These are phyloP conservation scores for Saccharomycopsis selenospora DNA, from an alignment of 805 yeast genomes.

Conservation along the genomic window DNA sequence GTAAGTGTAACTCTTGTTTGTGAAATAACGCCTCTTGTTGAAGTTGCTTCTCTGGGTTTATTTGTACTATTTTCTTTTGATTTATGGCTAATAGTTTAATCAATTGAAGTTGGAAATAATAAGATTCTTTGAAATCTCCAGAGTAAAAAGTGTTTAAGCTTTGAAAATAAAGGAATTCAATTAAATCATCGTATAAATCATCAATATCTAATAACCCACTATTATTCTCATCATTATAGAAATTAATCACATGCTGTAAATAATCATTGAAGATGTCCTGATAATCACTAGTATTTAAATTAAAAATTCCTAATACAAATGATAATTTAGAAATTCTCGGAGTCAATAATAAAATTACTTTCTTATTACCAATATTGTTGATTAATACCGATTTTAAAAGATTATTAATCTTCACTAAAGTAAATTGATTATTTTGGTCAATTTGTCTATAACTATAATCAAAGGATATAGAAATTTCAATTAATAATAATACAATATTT, in stretches of 20 bases:
- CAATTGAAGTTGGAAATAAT: constrained; percentile 6
- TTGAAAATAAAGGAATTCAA: constrained; percentile 9
- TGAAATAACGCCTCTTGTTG: not conserved
- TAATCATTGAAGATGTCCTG: not conserved
- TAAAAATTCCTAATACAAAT: not conserved
- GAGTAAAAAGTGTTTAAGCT: constrained; percentile 3
- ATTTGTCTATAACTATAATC: not conserved
- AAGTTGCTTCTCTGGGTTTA: not conserved
- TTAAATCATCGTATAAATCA: constrained; percentile 15
- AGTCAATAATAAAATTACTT: not conserved
- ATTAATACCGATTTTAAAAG: not conserved
- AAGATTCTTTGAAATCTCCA: constrained; percentile 1
- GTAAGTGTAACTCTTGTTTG: not conserved
- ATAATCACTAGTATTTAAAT: not conserved
- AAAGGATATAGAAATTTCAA: not conserved
- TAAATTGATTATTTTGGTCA: not conserved
- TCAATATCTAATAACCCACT: not conserved
- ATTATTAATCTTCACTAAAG: not conserved
- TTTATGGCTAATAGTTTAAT: constrained; percentile 14
- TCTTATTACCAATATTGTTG: not conserved
- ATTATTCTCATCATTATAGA: no score
- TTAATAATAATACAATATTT: constrained; percentile 4
- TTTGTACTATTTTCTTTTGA: not conserved
- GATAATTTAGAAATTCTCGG: not conserved
- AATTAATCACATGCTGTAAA: not conserved